Evolutionary conservation across 257 asterid species (phyloP).

Genomic region (Gardenia jasminoides): DNA sequence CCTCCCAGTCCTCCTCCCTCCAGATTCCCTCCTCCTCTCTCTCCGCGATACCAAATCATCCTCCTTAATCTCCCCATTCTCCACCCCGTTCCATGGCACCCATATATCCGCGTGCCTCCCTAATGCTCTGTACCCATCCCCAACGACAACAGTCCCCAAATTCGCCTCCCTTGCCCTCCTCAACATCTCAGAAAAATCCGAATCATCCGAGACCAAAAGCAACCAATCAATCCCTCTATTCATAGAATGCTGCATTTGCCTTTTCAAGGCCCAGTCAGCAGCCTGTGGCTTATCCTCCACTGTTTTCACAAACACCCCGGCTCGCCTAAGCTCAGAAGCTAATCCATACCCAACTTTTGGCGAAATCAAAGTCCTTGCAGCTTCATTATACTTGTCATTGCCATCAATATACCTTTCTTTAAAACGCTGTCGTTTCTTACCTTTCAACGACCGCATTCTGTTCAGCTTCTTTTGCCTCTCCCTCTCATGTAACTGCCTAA

Average conservation of each 20-base stretch:
- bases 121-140: constrained; percentile 74
- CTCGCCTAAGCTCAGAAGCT: constrained; percentile 75
- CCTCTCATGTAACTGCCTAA: constrained; percentile 74
- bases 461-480: constrained; percentile 79
- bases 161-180: constrained; percentile 76
- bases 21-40: constrained; percentile 35
- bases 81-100: constrained; percentile 76
- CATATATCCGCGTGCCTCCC: constrained; percentile 86
- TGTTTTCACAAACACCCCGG: constrained; percentile 85
- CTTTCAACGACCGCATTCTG: constrained; percentile 76
- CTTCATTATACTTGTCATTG: constrained; percentile 72
- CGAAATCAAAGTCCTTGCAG: constrained; percentile 55
- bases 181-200: constrained; percentile 79
- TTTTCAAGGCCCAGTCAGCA: constrained; percentile 94
- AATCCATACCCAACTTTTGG: constrained; percentile 81
- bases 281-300: constrained; percentile 96
- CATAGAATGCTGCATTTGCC: constrained; percentile 90
- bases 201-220: constrained; percentile 80
- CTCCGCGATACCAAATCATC: constrained; percentile 57
- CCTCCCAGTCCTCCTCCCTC: constrained; percentile 28
- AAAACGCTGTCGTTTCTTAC: constrained; percentile 76
- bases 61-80: constrained; percentile 79
- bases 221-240: constrained; percentile 91
- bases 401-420: constrained; percentile 73
- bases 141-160: constrained; percentile 89